Conservation (phyloP, 2,329 filamentous ascomycete species). For the Pseudogymnoascus sp. region DNA sequence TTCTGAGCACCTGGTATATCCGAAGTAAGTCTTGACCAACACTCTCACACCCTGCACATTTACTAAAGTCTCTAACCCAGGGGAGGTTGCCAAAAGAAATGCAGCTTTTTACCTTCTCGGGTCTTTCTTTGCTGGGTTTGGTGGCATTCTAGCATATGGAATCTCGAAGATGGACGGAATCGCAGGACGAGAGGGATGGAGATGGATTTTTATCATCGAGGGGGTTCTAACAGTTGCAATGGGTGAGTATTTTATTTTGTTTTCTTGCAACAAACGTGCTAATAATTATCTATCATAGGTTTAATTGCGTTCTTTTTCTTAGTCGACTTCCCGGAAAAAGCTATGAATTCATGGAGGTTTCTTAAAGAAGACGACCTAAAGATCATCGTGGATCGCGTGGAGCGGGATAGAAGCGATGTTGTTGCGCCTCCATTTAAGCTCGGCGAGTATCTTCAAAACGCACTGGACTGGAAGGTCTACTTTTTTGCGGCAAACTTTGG, state of each 20-base stretch:
- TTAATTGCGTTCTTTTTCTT: slow-evolving; percentile 46
- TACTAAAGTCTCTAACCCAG: not conserved
- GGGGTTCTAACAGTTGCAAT: not conserved
- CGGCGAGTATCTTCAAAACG: slow-evolving; percentile 37
- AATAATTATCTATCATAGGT: not conserved
- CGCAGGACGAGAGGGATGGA: slow-evolving; percentile 44
- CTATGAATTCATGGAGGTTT: slow-evolving; percentile 36
- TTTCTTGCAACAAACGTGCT: not conserved
- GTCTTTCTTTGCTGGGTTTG: slow-evolving; percentile 42
- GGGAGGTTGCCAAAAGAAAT: slow-evolving; percentile 21
- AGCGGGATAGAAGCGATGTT: slow-evolving; percentile 47
- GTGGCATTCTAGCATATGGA: slow-evolving; percentile 44
- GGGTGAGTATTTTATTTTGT: not conserved
- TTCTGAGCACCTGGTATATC: slow-evolving; percentile 27
- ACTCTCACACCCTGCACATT: not conserved
- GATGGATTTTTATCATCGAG: slow-evolving; percentile 44
- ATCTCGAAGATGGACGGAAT: slow-evolving; percentile 43
- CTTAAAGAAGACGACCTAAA: slow-evolving; percentile 39
- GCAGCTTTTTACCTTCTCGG: slow-evolving; percentile 43
- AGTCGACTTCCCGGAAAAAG: slow-evolving; percentile 53
- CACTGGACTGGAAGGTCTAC: slow-evolving; percentile 50
- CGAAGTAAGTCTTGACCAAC: slow-evolving; percentile 11
- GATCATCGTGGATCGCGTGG: slow-evolving; percentile 43
- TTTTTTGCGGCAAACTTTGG: slow-evolving; percentile 51
- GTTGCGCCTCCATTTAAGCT: slow-evolving; percentile 37